Evolutionary conservation across 1,284 basidiomycete species (phyloP).

Genomic region (Ceratobasidium papillatum): DNA sequence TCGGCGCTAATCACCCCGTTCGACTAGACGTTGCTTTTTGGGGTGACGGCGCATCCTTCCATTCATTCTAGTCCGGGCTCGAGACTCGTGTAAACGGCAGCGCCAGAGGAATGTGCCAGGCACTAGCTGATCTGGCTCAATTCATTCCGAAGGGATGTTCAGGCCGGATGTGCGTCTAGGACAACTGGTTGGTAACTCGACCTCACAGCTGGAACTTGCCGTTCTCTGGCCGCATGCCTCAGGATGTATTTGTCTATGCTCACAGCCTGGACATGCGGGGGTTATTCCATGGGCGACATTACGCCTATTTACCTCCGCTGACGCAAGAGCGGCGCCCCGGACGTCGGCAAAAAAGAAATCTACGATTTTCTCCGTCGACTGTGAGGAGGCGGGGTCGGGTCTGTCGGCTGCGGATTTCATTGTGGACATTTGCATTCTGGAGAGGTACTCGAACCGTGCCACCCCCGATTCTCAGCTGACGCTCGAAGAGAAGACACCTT

Average conservation of each 20-base stretch:
- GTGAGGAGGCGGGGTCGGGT: conserved; percentile 3
- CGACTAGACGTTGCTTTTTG: neutral
- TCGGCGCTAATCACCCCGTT: neutral
- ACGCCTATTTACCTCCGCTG: conserved; percentile 19
- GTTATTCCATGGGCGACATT: neutral
- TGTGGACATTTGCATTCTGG: neutral
- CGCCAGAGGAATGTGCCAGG: conserved; percentile 2
- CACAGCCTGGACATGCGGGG: conserved; percentile 4
- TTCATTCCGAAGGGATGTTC: conserved; percentile 4
- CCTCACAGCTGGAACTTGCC: conserved; percentile 27
- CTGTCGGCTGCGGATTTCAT: neutral
- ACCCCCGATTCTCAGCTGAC: conserved; percentile 32
- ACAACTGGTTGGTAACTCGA: conserved; percentile 9
- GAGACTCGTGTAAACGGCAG: conserved; percentile 10
- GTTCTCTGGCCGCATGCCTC: conserved; percentile 19
- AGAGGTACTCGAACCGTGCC: neutral
- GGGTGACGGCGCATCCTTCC: conserved; percentile 5
- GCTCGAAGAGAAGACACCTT: conserved; percentile 12
- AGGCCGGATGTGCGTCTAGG: conserved; percentile 16
- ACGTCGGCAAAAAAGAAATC: neutral
- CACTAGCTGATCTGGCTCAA: conserved; percentile 18
- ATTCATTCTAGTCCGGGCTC: neutral
- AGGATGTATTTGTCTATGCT: conserved; percentile 9
- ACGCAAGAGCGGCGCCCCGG: conserved; percentile 17
- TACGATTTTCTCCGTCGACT: neutral